These are phyloP conservation scores for Trichoderma gamsii DNA, from an alignment of 495 filamentous ascomycete genomes.

Conservation along the genomic window DNA sequence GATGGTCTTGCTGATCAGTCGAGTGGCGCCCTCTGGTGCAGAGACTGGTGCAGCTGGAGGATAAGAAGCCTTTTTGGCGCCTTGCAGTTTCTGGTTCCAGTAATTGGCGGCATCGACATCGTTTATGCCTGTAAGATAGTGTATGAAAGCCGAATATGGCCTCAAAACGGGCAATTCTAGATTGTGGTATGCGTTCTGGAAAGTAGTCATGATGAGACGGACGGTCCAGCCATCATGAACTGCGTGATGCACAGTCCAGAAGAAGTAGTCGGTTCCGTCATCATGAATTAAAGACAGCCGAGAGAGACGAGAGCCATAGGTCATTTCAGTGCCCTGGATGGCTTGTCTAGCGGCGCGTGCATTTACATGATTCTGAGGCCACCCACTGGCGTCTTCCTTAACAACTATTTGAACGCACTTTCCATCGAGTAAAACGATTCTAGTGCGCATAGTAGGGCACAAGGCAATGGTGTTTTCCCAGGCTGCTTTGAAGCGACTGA, in stretches of 20 bases:
- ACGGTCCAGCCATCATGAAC: conserved; percentile 10
- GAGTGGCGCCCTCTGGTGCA: neutral
- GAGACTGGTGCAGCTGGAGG: neutral
- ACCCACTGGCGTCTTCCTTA: neutral
- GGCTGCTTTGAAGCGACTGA: conserved; percentile 21
- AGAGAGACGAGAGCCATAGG: conserved; percentile 21
- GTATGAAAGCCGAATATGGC: conserved; percentile 8
- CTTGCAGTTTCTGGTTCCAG: neutral
- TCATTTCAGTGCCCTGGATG: neutral
- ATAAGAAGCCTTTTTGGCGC: conserved; percentile 7
- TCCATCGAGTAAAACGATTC: conserved; percentile 2
- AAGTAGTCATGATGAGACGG: conserved; percentile 11
- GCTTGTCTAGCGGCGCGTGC: conserved; percentile 20
- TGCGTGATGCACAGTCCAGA: conserved; percentile 39
- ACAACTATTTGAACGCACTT: neutral
- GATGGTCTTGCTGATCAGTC: neutral
- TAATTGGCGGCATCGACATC: neutral
- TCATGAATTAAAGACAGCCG: conserved; percentile 21
- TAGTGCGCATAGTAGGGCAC: neutral
- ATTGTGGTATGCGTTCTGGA: conserved; percentile 15
- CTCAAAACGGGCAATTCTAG: neutral
- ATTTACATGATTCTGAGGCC: conserved; percentile 19
- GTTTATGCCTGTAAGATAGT: neutral
- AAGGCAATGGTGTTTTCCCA: conserved; percentile 1
- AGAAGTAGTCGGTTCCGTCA: conserved; percentile 29